phyloP scores from a whole-genome alignment of 257 asterid genomes.

The Cinchona pubescens region DNA sequence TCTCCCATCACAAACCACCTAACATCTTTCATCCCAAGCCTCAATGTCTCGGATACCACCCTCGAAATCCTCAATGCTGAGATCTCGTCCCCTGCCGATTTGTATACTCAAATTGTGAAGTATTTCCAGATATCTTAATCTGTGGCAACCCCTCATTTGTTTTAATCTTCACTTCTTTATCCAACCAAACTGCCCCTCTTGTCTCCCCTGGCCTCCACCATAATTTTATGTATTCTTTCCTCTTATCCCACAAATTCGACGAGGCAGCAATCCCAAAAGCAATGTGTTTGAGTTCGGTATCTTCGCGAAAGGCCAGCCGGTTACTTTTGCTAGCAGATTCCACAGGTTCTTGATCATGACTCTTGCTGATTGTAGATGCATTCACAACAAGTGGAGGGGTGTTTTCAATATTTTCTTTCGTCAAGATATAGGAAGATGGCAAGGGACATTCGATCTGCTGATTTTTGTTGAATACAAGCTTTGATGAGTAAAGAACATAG shows the following conservation, averaged over 20 bases:
- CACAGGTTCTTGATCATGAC: not conserved
- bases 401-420: constrained; percentile 18
- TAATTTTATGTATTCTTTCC: constrained; percentile 64
- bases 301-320: not conserved
- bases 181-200: constrained; percentile 66
- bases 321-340: not conserved
- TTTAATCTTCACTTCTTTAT: too few relatives aligned
- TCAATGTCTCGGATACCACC: constrained; percentile 69
- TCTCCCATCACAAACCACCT: constrained; percentile 94
- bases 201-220: constrained; percentile 94
- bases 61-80: constrained; percentile 75
- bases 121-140: too few relatives aligned
- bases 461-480: constrained; percentile 36
- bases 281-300: constrained; percentile 45
- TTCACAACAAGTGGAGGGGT: not conserved
- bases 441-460: constrained; percentile 18
- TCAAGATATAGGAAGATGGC: constrained; percentile 13
- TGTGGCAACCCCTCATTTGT: too few relatives aligned
- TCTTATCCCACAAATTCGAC: constrained; percentile 48
- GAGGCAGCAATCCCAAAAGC: constrained; percentile 72
- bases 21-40: constrained; percentile 56
- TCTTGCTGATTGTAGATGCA: constrained; percentile 1
- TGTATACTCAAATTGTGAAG: constrained; percentile 49
- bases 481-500: constrained; percentile 52
- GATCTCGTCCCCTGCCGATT: constrained; percentile 57